These are phyloP conservation scores for Nemania sp. DNA, from an alignment of 2,329 filamentous ascomycete genomes.

Conservation along the genomic window DNA sequence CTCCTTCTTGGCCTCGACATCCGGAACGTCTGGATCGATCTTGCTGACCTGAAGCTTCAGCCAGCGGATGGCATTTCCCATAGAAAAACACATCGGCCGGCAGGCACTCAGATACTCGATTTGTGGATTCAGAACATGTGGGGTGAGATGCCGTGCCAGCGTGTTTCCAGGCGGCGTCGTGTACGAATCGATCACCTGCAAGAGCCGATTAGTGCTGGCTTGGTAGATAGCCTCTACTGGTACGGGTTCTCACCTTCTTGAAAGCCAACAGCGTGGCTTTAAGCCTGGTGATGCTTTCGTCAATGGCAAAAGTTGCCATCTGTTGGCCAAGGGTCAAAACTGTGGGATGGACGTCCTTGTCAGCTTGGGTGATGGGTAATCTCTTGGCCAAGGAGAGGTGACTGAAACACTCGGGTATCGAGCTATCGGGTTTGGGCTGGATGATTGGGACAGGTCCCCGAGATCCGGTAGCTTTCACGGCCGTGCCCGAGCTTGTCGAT, in stretches of 20 bases:
- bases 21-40: conserved; percentile 82
- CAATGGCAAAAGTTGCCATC: conserved; percentile 85
- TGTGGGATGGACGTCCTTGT: conserved; percentile 83
- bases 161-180: conserved; percentile 83
- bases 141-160: conserved; percentile 86
- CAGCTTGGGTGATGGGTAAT: conserved; percentile 59
- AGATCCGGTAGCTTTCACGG: conserved; percentile 37
- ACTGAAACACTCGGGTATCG: conserved; percentile 74
- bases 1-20: conserved; percentile 78
- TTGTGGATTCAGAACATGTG: conserved; percentile 88
- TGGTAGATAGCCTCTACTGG: not conserved
- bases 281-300: conserved; percentile 85
- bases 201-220: conserved; percentile 7
- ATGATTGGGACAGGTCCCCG: conserved; percentile 44
- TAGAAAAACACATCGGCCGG: conserved; percentile 92
- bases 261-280: conserved; percentile 88
- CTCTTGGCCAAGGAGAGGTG: conserved; percentile 74
- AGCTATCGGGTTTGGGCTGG: conserved; percentile 63
- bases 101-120: conserved; percentile 94
- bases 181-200: conserved; percentile 87
- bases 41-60: conserved; percentile 91
- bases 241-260: conserved; percentile 66
- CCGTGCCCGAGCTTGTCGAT: conserved; percentile 35
- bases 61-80: conserved; percentile 95
- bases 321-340: conserved; percentile 86